Evolutionary conservation across 78 protist species (phyloP).

Genomic region (Dictyostelium firmibasis): DNA sequence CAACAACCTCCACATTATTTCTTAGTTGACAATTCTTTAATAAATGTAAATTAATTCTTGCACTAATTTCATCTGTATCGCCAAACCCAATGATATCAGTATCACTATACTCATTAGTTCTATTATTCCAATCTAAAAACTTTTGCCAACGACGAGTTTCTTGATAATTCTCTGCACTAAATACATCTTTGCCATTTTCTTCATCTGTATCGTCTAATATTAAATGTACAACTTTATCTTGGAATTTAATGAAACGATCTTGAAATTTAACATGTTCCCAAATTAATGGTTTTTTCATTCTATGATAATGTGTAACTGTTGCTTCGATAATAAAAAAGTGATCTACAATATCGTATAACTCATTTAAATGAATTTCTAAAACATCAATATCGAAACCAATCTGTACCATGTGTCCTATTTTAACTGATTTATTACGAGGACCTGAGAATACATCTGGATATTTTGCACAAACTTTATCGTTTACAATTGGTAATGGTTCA

Average conservation of each 20-base stretch:
- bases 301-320: neutral
- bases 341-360: neutral
- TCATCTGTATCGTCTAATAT: neutral
- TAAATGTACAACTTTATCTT: neutral
- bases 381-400: neutral
- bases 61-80: neutral
- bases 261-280: slow-evolving; percentile 21
- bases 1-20: neutral
- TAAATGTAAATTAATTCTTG: neutral
- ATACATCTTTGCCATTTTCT: neutral
- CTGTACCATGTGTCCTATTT: neutral
- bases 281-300: slow-evolving; percentile 2
- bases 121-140: slow-evolving; percentile 3
- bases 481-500: neutral
- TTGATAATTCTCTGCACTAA: neutral
- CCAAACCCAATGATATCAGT: neutral
- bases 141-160: slow-evolving; percentile 18
- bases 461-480: neutral
- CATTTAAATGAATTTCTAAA: neutral
- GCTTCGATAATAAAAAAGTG: neutral
- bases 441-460: neutral
- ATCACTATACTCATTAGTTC: neutral
- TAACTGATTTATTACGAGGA: neutral
- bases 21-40: neutral
- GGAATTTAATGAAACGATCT: neutral